Evolutionary conservation across 1,139 yeast genomes (phyloP), one percentile per base, ranked within the genome.

Genomic region (Fermentozyma sake): DNA sequence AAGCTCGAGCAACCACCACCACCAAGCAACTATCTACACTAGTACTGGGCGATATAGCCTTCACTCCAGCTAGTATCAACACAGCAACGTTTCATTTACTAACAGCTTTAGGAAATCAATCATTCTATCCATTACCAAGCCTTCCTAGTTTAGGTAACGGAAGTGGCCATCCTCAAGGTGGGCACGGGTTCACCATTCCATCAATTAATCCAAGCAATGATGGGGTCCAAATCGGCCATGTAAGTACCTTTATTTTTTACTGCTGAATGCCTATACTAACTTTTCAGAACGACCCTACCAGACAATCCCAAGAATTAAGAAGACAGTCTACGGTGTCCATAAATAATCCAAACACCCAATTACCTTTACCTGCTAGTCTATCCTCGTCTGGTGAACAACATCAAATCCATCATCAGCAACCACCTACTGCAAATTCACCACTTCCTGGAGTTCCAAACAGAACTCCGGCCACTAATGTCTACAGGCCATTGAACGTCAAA

Each of bases 401-500:
- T 9, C 19, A 16, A 7, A 18, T 16, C 6, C 24, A 22, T 6
- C 27, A 24, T 4, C 27, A 24, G 20, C 43, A 20, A 26, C 27
- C 33, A 12, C 23, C 41, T 13, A 26, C 39, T 12, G 28, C 35
- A 10, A 26, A 38, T 5, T 15, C 45, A 16, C 27, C 16, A 14
- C 24, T 34, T 31, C 48, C 52, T 11, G 68, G 64, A 9, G 65
- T 62, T 14, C 68, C 71, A 18, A 67, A 64, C 41, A 49, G 72
- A 30, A 57, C 68, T n/a, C 46, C 68, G 15, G 54, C 69, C 5
- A 58, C 67, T 54, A 46, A 72, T 65, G 50, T 62, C 19, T 87
- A 86, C 58, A 73, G 96, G 41, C 96, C 96, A 3, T 66, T 91
- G 45, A 93, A 91, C 48, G 97, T 93, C 29, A 87, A 86, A 50